Percentiles rank a stretch among this genome's conserved stretches.
These are phyloP conservation scores for Articulospora tetracladia DNA, from an alignment of 495 filamentous ascomycete species.

Conservation along the genomic window DNA sequence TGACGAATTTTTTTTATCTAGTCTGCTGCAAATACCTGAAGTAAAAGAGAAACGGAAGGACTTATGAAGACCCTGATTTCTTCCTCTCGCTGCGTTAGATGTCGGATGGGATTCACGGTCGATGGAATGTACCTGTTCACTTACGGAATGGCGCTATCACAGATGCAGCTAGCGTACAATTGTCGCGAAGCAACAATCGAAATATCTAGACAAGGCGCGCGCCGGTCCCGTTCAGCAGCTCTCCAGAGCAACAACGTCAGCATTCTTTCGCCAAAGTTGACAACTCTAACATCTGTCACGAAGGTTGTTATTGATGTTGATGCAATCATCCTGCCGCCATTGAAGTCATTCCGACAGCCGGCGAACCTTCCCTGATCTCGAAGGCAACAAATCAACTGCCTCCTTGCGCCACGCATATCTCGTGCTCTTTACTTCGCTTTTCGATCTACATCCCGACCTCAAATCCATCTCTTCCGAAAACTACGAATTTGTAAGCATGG, in stretches of 20 bases:
- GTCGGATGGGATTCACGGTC: no score
- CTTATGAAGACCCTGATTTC: no score
- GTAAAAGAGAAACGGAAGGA: no score
- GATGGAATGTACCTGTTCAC: no score
- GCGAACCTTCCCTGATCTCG: constrained; percentile 14
- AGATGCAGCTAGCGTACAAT: neutral
- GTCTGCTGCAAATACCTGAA: no score
- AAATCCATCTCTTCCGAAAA: neutral
- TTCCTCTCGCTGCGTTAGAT: no score
- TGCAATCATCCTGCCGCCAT: neutral
- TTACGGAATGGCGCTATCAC: neutral
- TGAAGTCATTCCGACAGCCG: constrained; percentile 12
- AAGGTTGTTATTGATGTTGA: constrained; percentile 3
- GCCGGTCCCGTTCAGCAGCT: neutral
- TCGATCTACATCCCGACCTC: neutral
- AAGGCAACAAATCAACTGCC: constrained; percentile 15
- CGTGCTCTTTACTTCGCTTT: neutral
- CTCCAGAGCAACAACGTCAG: neutral
- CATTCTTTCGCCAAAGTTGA: constrained; percentile 1
- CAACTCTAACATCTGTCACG: neutral
- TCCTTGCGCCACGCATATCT: constrained; percentile 4
- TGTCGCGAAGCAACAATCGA: neutral
- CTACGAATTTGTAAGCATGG: constrained; percentile 19
- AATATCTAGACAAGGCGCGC: neutral
- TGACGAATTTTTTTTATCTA: no score